Evolutionary conservation across 441 rosid species (phyloP).

Genomic region (Gossypium schwendimanii): DNA sequence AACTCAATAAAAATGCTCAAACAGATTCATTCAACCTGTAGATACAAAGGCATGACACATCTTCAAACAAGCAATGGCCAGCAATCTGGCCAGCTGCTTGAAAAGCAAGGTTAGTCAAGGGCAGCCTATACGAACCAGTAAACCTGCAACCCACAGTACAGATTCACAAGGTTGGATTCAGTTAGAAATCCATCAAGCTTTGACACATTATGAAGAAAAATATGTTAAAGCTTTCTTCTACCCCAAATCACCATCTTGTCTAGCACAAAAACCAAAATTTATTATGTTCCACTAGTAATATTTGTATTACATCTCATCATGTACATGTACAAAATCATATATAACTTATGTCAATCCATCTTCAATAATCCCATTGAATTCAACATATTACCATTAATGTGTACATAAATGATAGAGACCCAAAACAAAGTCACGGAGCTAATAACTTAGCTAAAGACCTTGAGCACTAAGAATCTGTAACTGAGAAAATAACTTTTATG

Average conservation of each 20-base stretch:
- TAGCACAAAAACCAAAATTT: neutral
- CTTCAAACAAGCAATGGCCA: conserved; percentile 5
- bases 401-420: neutral
- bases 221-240: conserved; percentile 13
- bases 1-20: conserved; percentile 8
- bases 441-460: neutral
- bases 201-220: conserved; percentile 18
- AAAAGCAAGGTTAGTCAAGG: conserved; percentile 3
- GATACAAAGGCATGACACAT: conserved; percentile 2
- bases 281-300: neutral
- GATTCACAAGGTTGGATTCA: conserved; percentile 22
- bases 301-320: conserved; percentile 11
- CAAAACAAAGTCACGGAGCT: neutral
- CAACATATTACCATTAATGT: neutral
- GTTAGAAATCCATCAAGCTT: conserved; percentile 24
- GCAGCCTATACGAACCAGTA: conserved; percentile 13
- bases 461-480: neutral
- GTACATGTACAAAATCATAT: neutral
- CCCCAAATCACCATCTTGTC: conserved; percentile 12
- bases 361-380: neutral
- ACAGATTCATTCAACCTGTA: conserved; percentile 14
- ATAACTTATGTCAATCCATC: conserved; percentile 10
- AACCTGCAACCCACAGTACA: conserved; percentile 25
- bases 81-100: conserved; percentile 1
- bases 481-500: neutral